phyloP scores from a whole-genome alignment of 768 basidiomycete genomes.

The Russula brevipes region DNA sequence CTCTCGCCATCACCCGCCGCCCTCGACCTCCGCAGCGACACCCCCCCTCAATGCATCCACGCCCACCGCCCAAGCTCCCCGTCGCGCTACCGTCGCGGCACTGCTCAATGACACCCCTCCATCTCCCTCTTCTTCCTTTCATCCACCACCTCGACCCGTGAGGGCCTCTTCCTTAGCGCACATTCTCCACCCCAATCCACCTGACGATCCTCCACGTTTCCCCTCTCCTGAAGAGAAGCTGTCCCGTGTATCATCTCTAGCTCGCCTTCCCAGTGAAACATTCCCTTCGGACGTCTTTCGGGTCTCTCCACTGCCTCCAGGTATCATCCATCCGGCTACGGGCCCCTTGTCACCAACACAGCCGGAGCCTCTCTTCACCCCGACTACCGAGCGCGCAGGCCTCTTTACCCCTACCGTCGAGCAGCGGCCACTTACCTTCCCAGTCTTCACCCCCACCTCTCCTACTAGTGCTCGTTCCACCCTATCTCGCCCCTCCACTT shows the following conservation, averaged over 20 bases:
- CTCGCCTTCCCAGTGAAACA: conserved; percentile 6
- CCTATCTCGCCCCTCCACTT: conserved; percentile 25
- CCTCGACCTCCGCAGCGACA: conserved; percentile 31
- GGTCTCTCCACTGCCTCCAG: conserved; percentile 2
- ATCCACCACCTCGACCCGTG: conserved; percentile 13
- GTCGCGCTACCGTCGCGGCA: conserved; percentile 72
- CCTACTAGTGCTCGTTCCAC: conserved; percentile 18
- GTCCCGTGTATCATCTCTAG: conserved; percentile 21
- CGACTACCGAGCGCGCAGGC: conserved; percentile 9
- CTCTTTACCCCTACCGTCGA: conserved; percentile 22
- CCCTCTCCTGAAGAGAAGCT: conserved; percentile 25
- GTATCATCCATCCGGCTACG: conserved; percentile 1
- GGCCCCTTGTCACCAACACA: conserved; percentile 14
- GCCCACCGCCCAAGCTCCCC: conserved; percentile 35
- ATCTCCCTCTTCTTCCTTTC: conserved; percentile 25
- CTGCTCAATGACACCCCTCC: conserved; percentile 61
- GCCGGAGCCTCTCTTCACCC: conserved; percentile 22
- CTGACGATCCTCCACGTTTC: conserved; percentile 21
- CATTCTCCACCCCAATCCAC: conserved; percentile 25
- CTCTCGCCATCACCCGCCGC: conserved; percentile 28
- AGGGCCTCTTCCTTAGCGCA: conserved; percentile 27
- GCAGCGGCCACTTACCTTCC: conserved; percentile 10
- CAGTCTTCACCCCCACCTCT: conserved; percentile 10
- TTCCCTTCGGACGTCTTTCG: conserved; percentile 10
- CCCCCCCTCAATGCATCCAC: conserved; percentile 37